Evolutionary conservation across 164 flowering plant genomes (phyloP), one percentile per base, ranked within the genome.

Genomic region (Chimonanthus salicifolius): DNA sequence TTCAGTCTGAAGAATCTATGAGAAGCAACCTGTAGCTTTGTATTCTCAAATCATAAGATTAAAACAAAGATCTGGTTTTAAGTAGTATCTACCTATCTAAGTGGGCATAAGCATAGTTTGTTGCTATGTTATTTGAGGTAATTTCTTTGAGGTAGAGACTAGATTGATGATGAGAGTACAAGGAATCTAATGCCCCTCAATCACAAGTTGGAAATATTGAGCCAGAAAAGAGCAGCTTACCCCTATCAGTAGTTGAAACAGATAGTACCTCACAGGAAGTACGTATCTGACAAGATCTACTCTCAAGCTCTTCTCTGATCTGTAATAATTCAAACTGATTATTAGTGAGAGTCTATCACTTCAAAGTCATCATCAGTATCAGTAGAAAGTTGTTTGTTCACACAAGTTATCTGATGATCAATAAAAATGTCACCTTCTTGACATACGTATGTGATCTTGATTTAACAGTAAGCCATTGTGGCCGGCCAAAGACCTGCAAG

Each of bases 391-490:
- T 33, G 33, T 33, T 33, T 33, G 33, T 33, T 33, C 33, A 33
- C 33, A 1, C 33, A 33, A 33, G 33, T 1, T 33, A 33, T 33
- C 33, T 33, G 33, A 33, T 1, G 33, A 33, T 33, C 33, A 33
- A n/a, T 6, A 58, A 18, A 68, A 11, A 65, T 20, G 65, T 50
- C 47, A 92, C 99, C 97, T 86, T 91, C 15, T 82, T 79, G 62
- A 92, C 86, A 76, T 91, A 95, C 74, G 72, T 48, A 66, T 85
- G 94, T 3, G 99, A 92, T 45, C 96, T 88, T 78, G 86, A 69
- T 82, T 78, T 84, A 7, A 92, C 92, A 3, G 97, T 95, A 20
- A 92, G 90, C 97, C 97, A 95, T 62, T 90, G 98, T 62, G 99
- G 98, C 46, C 97, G 88, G 46, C 94, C 97, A 78, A 92, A 86